Conservation (phyloP, 2,329 filamentous ascomycete genomes). For the Alternaria sp. region DNA sequence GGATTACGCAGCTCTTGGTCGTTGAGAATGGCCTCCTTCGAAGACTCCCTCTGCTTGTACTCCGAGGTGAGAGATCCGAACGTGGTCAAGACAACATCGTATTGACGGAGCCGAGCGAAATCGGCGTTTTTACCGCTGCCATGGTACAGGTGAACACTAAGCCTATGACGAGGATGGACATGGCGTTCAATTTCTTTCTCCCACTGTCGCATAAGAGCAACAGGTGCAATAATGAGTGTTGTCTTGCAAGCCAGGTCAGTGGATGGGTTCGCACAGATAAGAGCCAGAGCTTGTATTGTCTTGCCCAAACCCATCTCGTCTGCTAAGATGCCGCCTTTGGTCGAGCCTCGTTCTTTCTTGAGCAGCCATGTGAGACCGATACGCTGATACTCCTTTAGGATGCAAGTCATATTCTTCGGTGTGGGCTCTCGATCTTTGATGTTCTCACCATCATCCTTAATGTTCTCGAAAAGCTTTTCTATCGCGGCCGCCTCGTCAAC, state of each 20-base stretch:
- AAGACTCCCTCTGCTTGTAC: conserved; percentile 66
- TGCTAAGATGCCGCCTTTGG: conserved; percentile 75
- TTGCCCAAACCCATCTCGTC: conserved; percentile 79
- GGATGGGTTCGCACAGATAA: conserved; percentile 75
- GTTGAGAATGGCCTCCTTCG: conserved; percentile 57
- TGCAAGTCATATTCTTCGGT: conserved; percentile 71
- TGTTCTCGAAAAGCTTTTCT: conserved; percentile 44
- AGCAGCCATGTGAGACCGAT: conserved; percentile 80
- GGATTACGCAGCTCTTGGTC: conserved; percentile 51
- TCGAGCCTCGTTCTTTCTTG: conserved; percentile 73
- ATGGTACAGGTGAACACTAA: conserved; percentile 76
- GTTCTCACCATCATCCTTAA: conserved; percentile 43
- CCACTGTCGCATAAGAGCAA: conserved; percentile 85
- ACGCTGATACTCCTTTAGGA: conserved; percentile 83
- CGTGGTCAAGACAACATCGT: conserved; percentile 81
- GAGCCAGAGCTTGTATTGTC: conserved; percentile 75
- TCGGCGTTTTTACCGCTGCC: conserved; percentile 60
- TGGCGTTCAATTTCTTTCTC: conserved; percentile 78
- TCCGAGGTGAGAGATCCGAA: conserved; percentile 76
- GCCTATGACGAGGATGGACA: conserved; percentile 64
- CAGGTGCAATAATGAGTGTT: conserved; percentile 82
- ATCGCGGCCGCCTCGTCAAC: conserved; percentile 33
- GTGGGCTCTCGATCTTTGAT: conserved; percentile 71
- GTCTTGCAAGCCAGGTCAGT: conserved; percentile 68
- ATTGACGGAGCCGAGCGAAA: conserved; percentile 69